phyloP scores from a whole-genome alignment of 805 yeast species.

The Suhomyces kilbournensis region DNA sequence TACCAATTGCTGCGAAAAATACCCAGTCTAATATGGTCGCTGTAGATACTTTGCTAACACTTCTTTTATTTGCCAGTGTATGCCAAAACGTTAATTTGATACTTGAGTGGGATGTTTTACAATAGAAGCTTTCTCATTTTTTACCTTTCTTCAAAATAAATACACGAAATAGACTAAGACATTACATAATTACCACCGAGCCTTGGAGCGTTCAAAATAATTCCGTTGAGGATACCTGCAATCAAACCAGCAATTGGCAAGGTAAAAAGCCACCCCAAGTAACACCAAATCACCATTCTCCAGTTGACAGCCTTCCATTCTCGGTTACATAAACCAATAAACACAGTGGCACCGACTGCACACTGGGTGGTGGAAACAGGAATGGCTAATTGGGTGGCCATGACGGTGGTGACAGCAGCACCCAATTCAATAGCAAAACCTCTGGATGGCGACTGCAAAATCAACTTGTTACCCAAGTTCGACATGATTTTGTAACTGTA shows the following conservation, averaged over 20 bases:
- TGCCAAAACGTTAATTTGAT: too few species aligned
- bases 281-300: slow-evolving; percentile 73
- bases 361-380: slow-evolving; percentile 79
- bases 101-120: too few species aligned
- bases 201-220: slow-evolving; percentile 62
- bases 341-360: slow-evolving; percentile 76
- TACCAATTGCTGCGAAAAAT: too few species aligned
- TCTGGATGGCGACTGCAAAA: slow-evolving; percentile 73
- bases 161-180: background rate
- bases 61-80: too few species aligned
- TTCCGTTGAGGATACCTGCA: slow-evolving; percentile 64
- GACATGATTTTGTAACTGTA: slow-evolving; percentile 70
- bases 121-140: too few species aligned
- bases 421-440: slow-evolving; percentile 77
- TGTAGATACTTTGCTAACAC: too few species aligned
- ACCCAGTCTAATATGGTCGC: too few species aligned
- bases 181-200: slow-evolving; percentile 27
- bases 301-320: slow-evolving; percentile 66
- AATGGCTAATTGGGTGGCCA: slow-evolving; percentile 70
- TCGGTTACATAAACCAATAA: slow-evolving; percentile 69
- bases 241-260: slow-evolving; percentile 71
- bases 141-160: too few species aligned
- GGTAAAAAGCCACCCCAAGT: slow-evolving; percentile 69
- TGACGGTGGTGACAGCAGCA: slow-evolving; percentile 70
- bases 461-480: slow-evolving; percentile 69